phyloP scores from a whole-genome alignment of 352 stramenopile species.

The Pythium aquatile region DNA sequence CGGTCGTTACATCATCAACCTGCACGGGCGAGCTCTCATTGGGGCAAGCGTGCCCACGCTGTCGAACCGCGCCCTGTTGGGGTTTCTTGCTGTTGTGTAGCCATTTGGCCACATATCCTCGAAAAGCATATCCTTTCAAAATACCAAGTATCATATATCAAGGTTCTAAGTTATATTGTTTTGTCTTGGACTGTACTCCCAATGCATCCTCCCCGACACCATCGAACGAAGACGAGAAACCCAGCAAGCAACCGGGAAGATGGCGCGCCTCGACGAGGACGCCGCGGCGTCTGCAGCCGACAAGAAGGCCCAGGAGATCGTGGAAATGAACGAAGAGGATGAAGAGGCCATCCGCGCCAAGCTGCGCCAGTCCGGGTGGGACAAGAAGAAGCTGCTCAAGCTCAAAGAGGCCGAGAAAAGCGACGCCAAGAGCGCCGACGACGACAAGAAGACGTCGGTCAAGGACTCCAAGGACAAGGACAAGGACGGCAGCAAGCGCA shows the following conservation, averaged over 20 bases:
- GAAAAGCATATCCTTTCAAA: neutral
- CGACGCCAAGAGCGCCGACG: conserved; percentile 20
- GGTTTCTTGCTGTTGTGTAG: neutral
- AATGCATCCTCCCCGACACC: neutral
- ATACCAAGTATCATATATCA: neutral
- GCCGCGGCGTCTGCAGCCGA: conserved; percentile 1
- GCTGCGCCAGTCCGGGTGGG: conserved; percentile 65
- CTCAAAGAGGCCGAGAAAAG: conserved; percentile 19
- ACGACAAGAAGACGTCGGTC: conserved; percentile 16
- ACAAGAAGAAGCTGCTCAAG: conserved; percentile 46
- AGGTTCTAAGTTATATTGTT: neutral
- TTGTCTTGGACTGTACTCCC: conserved; percentile 7
- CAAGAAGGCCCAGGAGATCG: neutral
- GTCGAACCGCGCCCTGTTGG: too few species aligned
- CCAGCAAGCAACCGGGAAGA: neutral
- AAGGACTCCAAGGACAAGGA: conserved; percentile 28
- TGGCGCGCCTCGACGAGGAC: conserved; percentile 8
- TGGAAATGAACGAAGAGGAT: conserved; percentile 35
- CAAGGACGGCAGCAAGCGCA: conserved; percentile 14
- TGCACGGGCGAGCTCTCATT: too few species aligned
- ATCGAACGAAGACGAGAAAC: conserved; percentile 7
- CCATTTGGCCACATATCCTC: neutral
- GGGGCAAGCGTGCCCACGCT: too few species aligned
- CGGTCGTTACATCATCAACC: too few species aligned
- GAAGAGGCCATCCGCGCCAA: conserved; percentile 75